phyloP scores from a whole-genome alignment of 306 rosid species.

The Cucurbita moschata region DNA sequence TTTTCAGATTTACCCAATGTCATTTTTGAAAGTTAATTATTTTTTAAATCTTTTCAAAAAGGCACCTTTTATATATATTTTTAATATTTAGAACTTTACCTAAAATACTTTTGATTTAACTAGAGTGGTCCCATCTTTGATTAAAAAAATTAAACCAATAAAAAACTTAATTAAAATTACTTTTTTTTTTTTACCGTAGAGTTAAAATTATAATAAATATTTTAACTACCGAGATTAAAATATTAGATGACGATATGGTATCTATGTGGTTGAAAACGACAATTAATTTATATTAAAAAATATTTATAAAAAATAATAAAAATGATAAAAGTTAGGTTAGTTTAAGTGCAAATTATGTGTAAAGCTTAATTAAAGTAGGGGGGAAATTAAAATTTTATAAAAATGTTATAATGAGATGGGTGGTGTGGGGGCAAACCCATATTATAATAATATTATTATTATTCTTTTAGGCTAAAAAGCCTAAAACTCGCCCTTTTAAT shows the following conservation, averaged over 20 bases:
- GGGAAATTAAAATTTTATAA: not conserved
- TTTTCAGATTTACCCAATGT: not conserved
- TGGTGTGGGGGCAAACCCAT: constrained; percentile 1
- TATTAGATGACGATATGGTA: too few species aligned
- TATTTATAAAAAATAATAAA: not conserved
- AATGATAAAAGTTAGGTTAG: not conserved
- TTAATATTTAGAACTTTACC: not conserved
- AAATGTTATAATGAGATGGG: not conserved
- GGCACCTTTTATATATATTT: not conserved
- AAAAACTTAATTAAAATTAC: too few species aligned
- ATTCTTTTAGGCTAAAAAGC: not conserved
- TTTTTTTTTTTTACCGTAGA: too few species aligned
- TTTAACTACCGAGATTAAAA: too few species aligned
- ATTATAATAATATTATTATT: not conserved
- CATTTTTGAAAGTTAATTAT: not conserved
- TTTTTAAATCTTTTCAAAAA: not conserved
- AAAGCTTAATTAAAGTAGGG: constrained; percentile 3
- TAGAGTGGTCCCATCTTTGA: too few species aligned
- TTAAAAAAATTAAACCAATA: too few species aligned
- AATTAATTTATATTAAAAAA: too few species aligned
- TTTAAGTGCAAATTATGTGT: constrained; percentile 2
- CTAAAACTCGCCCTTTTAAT: not conserved
- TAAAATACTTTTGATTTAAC: too few species aligned
- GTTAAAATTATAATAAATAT: too few species aligned
- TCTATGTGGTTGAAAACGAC: too few species aligned